Conservation (phyloP, 768 basidiomycete genomes). For the Leccinum aurantiacum region DNA sequence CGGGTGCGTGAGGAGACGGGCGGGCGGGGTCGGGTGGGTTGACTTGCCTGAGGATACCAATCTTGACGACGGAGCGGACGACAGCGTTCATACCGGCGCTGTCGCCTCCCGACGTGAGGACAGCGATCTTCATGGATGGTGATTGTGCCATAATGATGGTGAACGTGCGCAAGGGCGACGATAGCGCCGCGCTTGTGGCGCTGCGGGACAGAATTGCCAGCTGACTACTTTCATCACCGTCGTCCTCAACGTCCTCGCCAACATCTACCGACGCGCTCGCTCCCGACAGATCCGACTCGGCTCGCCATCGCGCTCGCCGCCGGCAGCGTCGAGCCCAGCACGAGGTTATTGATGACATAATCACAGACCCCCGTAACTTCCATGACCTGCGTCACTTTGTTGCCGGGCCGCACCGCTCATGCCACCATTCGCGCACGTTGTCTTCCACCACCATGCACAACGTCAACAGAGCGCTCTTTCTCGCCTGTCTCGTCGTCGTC, state of each 20-base stretch:
- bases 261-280: not conserved
- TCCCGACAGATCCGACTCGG: not conserved
- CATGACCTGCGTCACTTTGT: not conserved
- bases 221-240: not conserved
- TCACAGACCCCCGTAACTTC: not conserved
- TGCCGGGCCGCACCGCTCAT: not conserved
- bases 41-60: constrained; percentile 83
- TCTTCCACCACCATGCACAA: constrained; percentile 43
- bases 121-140: constrained; percentile 77
- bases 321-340: not conserved
- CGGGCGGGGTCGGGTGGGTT: not conserved
- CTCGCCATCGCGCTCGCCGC: not conserved
- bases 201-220: not conserved
- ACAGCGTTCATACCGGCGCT: constrained; percentile 97
- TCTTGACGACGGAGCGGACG: constrained; percentile 91
- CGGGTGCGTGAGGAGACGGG: not conserved
- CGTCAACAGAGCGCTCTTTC: constrained; percentile 50
- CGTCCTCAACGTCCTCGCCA: not conserved
- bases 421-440: constrained; percentile 1
- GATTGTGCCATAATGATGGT: not conserved
- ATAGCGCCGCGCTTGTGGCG: not conserved
- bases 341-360: constrained; percentile 15
- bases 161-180: not conserved
- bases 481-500: constrained; percentile 46
- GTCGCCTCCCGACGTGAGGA: constrained; percentile 95